Conservation (phyloP, 495 filamentous ascomycete genomes). For the Parathielavia hyrcaniae region DNA sequence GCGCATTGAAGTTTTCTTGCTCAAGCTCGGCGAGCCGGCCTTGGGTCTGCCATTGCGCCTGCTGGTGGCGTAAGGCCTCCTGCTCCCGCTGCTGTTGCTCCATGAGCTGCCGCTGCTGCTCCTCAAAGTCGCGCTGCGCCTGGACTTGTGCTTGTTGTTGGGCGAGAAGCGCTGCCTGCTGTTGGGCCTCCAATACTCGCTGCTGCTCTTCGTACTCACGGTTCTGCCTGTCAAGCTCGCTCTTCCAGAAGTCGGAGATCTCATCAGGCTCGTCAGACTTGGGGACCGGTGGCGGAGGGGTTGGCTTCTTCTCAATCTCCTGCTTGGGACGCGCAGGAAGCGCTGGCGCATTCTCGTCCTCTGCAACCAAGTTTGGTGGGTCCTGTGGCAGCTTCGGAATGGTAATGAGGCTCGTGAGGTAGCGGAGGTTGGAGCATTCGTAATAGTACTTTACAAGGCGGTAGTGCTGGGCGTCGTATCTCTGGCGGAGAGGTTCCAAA, state of each 20-base stretch:
- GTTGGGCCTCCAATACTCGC: conserved; percentile 74
- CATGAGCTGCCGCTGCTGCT: conserved; percentile 79
- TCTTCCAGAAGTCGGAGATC: conserved; percentile 97
- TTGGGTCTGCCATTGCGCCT: conserved; percentile 85
- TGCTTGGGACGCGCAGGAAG: conserved; percentile 75
- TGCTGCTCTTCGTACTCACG: conserved; percentile 93
- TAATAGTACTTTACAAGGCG: conserved; percentile 96
- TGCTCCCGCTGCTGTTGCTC: conserved; percentile 89
- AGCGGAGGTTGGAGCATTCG: conserved; percentile 94
- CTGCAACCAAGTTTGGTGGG: conserved; percentile 77
- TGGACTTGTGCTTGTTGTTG: conserved; percentile 76
- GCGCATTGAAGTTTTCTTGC: conserved; percentile 86
- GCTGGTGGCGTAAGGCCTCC: conserved; percentile 78
- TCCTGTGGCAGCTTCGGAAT: conserved; percentile 94
- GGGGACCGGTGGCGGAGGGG: conserved; percentile 53
- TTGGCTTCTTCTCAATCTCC: conserved; percentile 58
- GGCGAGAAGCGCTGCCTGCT: conserved; percentile 53
- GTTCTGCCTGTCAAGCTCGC: conserved; percentile 81
- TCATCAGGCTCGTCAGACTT: conserved; percentile 78
- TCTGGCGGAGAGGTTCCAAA: conserved; percentile 75
- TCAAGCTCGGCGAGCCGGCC: conserved; percentile 90
- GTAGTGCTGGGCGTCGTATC: conserved; percentile 94
- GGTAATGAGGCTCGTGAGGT: conserved; percentile 91
- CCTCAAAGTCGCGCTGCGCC: conserved; percentile 87
- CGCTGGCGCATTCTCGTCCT: conserved; percentile 76